Base-by-base conservation (phyloP, 805 yeast species). In the Myxozyma neglecta region DNA sequence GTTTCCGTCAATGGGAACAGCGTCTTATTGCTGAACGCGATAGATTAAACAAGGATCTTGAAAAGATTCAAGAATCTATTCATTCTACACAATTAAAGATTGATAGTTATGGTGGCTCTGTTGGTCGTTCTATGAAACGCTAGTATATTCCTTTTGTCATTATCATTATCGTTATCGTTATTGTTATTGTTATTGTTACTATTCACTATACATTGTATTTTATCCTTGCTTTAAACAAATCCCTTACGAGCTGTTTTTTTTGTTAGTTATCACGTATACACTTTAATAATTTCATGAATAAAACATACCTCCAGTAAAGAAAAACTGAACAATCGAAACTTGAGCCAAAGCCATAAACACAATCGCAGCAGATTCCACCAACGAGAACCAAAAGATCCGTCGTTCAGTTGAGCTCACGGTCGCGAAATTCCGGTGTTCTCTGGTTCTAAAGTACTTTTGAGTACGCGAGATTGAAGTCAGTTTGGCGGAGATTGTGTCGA, bases 1-100 rank as follows among this genome's bases (percentile, higher is more conserved):
- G 99, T 73, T 94, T 94, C 77, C 89, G 96, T 80, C 97, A 93
- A 80, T 94, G 99, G 99, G 97, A 92, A 79, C 89, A 91, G 70
- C 93, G 94, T 74, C 90, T 94, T 70, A 94, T 91, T 69, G 90
- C 90, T 70, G 97, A 94, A 79, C 88, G 97, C 79, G 89, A 91
- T 76, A 85, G 96, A 75, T 82, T 94, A 74, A 94, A 94, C 78
- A 88, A 88, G 76, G 99, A 94, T 76, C 82, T 94, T 71, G 97
- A 93, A 71, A 57, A 52, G 32, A 39, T 57, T 11, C 61, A 57
- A 16, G 61, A 57, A 24, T 46, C 34, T 24, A 56, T 56, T 29
- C 60, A 51, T 34, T 20, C 51, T 13, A 50, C 51, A 5, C 60
- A 56, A 43, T 24, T 47, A 2, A 56, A 48, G 54, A 46, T 56